These are phyloP conservation scores for Saxophila tyrrhenica DNA, from an alignment of 495 filamentous ascomycete species.

Conservation along the genomic window DNA sequence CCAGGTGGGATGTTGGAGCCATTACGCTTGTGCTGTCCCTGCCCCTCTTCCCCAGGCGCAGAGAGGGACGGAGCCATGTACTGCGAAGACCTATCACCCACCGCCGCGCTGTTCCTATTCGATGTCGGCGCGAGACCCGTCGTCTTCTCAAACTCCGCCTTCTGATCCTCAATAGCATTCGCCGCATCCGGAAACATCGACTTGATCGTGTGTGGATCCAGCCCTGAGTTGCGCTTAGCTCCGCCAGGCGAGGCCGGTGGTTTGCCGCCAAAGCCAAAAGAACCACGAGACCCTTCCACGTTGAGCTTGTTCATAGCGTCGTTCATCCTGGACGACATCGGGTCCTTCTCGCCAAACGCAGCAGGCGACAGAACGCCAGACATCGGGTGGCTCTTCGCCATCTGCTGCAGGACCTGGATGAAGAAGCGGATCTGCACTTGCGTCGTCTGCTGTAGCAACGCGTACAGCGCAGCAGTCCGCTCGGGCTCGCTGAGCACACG, in stretches of 20 bases:
- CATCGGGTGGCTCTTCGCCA: constrained; percentile 97
- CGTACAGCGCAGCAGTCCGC: constrained; percentile 88
- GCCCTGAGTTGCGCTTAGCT: constrained; percentile 78
- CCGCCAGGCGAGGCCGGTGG: constrained; percentile 55
- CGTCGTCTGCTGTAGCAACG: constrained; percentile 91
- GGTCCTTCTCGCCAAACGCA: constrained; percentile 92
- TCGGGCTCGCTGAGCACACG: constrained; percentile 94
- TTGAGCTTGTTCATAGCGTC: constrained; percentile 96
- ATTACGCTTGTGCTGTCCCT: constrained; percentile 24
- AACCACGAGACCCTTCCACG: constrained; percentile 76
- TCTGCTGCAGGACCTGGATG: constrained; percentile 95
- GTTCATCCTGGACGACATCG: constrained; percentile 91
- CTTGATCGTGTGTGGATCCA: constrained; percentile 90
- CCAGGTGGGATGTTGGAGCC: constrained; percentile 54
- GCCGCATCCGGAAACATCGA: constrained; percentile 99
- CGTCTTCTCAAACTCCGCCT: constrained; percentile 90
- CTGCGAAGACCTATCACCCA: constrained; percentile 63
- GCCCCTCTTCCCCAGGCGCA: constrained; percentile 37
- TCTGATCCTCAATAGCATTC: constrained; percentile 92
- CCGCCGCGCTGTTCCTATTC: constrained; percentile 79
- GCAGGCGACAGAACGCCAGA: constrained; percentile 90
- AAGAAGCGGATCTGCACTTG: constrained; percentile 99
- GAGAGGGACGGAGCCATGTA: constrained; percentile 71
- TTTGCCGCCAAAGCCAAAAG: constrained; percentile 54
- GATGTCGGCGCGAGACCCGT: constrained; percentile 82